phyloP scores from a whole-genome alignment of 2,329 filamentous ascomycete species.

The Penicillium brasilianum region DNA sequence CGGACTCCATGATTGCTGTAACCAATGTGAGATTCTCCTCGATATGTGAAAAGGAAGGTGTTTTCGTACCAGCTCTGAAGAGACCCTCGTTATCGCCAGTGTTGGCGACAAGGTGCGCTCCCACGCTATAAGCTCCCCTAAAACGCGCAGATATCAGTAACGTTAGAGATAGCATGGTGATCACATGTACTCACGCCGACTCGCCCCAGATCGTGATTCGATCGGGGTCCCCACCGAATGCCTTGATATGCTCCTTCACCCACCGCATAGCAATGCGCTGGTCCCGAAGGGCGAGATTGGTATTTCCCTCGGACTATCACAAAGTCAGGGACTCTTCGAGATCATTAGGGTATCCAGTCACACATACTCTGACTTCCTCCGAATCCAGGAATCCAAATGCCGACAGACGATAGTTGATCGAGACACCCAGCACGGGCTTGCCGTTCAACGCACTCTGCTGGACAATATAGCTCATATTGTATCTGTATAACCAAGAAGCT shows the following conservation, averaged over 20 bases:
- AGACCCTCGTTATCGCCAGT: slow-evolving; percentile 38
- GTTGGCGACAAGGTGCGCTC: slow-evolving; percentile 38
- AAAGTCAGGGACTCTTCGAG: not conserved
- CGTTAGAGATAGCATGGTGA: no score
- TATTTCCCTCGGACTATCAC: slow-evolving; percentile 34
- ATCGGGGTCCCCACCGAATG: slow-evolving; percentile 40
- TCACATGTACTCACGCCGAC: slow-evolving; percentile 34
- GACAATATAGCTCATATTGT: slow-evolving; percentile 41
- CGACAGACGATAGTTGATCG: slow-evolving; percentile 39
- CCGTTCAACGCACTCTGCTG: slow-evolving; percentile 34
- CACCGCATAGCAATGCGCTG: slow-evolving; percentile 44
- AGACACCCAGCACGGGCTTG: slow-evolving; percentile 38
- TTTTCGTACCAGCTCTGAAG: slow-evolving; percentile 35
- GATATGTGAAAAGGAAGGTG: not conserved
- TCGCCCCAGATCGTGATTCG: slow-evolving; percentile 46
- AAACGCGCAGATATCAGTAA: not conserved
- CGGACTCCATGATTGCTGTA: slow-evolving; percentile 40
- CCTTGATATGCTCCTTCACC: slow-evolving; percentile 43
- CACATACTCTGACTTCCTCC: slow-evolving; percentile 34
- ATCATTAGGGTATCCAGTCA: not conserved
- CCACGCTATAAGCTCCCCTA: slow-evolving; percentile 41
- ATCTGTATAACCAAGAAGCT: slow-evolving; percentile 21
- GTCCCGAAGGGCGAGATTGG: slow-evolving; percentile 39
- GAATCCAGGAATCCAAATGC: slow-evolving; percentile 42
- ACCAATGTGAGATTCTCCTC: not conserved